Conservation (phyloP, 768 basidiomycete species). For the Agrocybe pediades region DNA sequence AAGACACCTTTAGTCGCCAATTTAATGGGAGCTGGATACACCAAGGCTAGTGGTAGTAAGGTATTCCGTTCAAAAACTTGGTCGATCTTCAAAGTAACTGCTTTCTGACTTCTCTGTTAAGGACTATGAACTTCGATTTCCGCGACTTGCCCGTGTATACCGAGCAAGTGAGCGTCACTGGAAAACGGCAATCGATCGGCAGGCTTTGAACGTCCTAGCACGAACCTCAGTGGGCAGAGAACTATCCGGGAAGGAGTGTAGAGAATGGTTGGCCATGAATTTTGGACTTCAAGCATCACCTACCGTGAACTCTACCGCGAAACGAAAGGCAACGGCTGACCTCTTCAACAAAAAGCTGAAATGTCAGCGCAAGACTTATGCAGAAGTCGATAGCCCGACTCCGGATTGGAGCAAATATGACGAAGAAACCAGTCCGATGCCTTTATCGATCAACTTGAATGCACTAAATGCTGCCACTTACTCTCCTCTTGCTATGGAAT, state of each 20-base stretch:
- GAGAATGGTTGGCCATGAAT: conserved; percentile 39
- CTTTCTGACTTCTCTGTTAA: conserved; percentile 24
- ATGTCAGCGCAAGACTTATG: not conserved
- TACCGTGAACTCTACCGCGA: conserved; percentile 34
- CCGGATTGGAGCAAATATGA: not conserved
- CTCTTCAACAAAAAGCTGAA: conserved; percentile 45
- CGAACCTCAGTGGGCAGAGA: conserved; percentile 57
- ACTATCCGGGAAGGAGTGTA: conserved; percentile 46
- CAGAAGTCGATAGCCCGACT: not conserved
- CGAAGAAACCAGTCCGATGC: not conserved
- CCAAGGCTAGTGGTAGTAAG: conserved; percentile 58
- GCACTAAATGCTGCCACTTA: not conserved
- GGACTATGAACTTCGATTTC: conserved; percentile 86
- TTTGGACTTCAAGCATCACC: conserved; percentile 42
- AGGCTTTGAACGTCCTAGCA: conserved; percentile 56
- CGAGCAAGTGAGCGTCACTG: conserved; percentile 66
- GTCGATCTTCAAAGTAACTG: not conserved
- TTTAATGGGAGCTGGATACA: conserved; percentile 82
- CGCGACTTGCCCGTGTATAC: conserved; percentile 73
- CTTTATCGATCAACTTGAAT: not conserved
- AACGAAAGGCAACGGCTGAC: conserved; percentile 39
- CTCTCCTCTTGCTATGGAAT: not conserved
- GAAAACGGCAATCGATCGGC: conserved; percentile 52
- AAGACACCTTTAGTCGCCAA: conserved; percentile 67
- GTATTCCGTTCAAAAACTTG: conserved; percentile 38